Percentiles rank a stretch among this genome's conserved stretches.
Evolutionary conservation across 169 alveolate genomes (phyloP).

Genomic region (Eimeria mitis): DNA sequence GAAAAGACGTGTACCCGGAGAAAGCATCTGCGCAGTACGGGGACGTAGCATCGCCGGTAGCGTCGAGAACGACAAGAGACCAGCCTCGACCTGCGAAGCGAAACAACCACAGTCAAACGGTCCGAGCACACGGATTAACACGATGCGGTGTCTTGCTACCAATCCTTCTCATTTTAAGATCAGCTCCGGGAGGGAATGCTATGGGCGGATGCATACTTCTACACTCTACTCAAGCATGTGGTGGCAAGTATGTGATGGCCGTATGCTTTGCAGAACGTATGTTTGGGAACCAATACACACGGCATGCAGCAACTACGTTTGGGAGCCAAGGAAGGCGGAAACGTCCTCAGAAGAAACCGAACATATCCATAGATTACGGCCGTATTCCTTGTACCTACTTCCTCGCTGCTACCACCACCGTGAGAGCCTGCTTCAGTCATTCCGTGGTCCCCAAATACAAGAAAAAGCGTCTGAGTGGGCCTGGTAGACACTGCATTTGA

Average conservation of each 20-base stretch:
- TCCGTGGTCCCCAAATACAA: constrained; percentile 92
- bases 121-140: neutral
- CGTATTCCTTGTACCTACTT: constrained; percentile 75
- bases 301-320: too few relatives aligned
- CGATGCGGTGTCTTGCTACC: neutral
- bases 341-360: neutral
- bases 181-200: neutral
- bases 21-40: constrained; percentile 50
- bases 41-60: constrained; percentile 62
- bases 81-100: constrained; percentile 43
- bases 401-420: constrained; percentile 88
- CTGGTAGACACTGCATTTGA: neutral
- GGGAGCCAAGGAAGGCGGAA: neutral
- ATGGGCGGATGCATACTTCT: too few relatives aligned
- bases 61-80: constrained; percentile 46
- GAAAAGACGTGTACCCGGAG: constrained; percentile 44
- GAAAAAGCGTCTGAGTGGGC: constrained; percentile 79
- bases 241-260: too few relatives aligned
- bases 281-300: neutral
- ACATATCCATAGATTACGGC: neutral
- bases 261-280: neutral
- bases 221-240: too few relatives aligned
- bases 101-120: neutral
- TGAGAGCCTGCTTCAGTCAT: constrained; percentile 92
- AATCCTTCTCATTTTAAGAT: neutral